These are phyloP conservation scores for Fusarium dimerum DNA, from an alignment of 2,329 filamentous ascomycete genomes.

Conservation along the genomic window DNA sequence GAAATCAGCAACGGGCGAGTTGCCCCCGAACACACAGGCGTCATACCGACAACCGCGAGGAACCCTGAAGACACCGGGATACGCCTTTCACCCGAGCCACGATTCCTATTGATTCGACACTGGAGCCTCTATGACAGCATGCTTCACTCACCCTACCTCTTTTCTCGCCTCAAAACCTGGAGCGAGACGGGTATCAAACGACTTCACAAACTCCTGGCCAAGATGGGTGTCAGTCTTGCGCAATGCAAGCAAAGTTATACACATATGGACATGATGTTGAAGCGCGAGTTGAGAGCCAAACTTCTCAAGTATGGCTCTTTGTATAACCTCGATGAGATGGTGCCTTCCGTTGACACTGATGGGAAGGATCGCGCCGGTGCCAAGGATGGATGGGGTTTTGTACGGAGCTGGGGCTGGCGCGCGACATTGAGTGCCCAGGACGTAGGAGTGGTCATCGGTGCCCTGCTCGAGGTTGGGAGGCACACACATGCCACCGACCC, in stretches of 20 bases:
- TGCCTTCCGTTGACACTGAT: constrained; percentile 75
- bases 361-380: constrained; percentile 68
- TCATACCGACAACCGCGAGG: constrained; percentile 84
- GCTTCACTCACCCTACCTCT: constrained; percentile 94
- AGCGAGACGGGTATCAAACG: constrained; percentile 85
- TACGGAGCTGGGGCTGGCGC: constrained; percentile 96
- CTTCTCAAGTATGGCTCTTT: constrained; percentile 88
- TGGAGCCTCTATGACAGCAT: constrained; percentile 99
- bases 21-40: constrained; percentile 68
- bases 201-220: constrained; percentile 90
- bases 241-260: constrained; percentile 96
- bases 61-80: constrained; percentile 92
- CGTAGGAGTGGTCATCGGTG: constrained; percentile 88
- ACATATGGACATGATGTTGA: constrained; percentile 98
- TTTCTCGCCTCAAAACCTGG: constrained; percentile 91
- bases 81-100: constrained; percentile 87
- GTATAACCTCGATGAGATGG: constrained; percentile 91
- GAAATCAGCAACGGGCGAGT: constrained; percentile 63
- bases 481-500: constrained; percentile 41
- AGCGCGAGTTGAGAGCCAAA: constrained; percentile 80
- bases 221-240: constrained; percentile 93
- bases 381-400: constrained; percentile 96
- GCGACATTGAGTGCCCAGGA: constrained; percentile 92
- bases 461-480: constrained; percentile 88
- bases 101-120: constrained; percentile 88